A percentile compares a stretch with the other conserved stretches of the same genome.
These are phyloP conservation scores for Populus hybrid DNA, from an alignment of 441 rosid species.

Conservation along the genomic window DNA sequence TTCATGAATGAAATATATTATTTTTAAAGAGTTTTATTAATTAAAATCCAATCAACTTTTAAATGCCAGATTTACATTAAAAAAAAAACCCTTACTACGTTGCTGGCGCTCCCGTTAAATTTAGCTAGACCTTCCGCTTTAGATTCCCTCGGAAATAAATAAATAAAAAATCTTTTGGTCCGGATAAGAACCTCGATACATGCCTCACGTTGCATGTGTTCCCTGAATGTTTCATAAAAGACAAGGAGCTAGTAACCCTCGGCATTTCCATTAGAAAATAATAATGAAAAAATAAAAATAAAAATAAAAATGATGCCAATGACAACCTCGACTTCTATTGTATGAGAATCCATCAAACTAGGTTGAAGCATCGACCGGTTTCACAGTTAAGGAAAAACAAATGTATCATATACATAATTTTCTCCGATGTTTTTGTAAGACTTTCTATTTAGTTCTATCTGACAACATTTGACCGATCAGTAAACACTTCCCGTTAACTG, in stretches of 20 bases:
- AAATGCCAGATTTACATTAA: no score
- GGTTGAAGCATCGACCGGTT: neutral
- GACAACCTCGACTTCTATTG: neutral
- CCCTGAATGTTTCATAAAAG: slow-evolving; percentile 5
- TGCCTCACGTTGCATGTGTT: neutral
- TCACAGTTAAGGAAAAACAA: neutral
- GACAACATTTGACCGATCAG: neutral
- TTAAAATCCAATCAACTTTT: no score
- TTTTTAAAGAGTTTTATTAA: no score
- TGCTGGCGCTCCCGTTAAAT: neutral
- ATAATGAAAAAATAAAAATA: neutral
- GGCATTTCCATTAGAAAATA: neutral
- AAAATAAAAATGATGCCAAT: neutral
- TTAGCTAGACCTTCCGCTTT: neutral
- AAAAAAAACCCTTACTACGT: neutral
- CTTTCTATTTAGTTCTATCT: neutral
- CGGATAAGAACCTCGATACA: neutral
- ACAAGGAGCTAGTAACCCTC: neutral
- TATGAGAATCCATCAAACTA: neutral
- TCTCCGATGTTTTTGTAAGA: neutral
- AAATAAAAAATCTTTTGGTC: neutral
- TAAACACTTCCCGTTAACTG: neutral
- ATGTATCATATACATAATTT: neutral
- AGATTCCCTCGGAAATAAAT: neutral
- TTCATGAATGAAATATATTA: no score